These are phyloP conservation scores for Graphilbum ipis-grandicollis DNA, from an alignment of 2,329 filamentous ascomycete genomes.

Conservation along the genomic window DNA sequence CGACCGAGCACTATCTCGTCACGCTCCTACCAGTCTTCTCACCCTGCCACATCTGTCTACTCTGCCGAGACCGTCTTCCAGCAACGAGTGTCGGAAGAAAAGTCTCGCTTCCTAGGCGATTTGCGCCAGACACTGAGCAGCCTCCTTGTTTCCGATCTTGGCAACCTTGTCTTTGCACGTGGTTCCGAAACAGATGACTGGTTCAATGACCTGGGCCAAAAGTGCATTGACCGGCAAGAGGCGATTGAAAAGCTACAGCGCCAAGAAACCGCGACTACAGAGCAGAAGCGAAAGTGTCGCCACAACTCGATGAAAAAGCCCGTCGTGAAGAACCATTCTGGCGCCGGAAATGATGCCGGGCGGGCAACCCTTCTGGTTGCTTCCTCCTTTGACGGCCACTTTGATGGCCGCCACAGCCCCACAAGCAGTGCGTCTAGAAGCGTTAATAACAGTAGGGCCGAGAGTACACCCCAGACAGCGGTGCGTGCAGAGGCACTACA, in stretches of 20 bases:
- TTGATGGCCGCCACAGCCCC: too few species aligned
- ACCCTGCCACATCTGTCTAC: conserved; percentile 49
- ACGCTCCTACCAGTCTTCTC: background rate
- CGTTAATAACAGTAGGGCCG: too few species aligned
- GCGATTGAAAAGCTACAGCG: conserved; percentile 23
- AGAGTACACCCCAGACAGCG: too few species aligned
- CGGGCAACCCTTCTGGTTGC: too few species aligned
- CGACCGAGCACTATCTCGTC: conserved; percentile 6
- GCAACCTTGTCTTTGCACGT: conserved; percentile 66
- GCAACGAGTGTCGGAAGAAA: conserved; percentile 47
- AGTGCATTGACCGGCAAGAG: conserved; percentile 46
- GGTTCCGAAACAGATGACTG: conserved; percentile 89
- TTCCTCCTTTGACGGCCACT: too few species aligned
- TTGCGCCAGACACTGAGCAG: conserved; percentile 68
- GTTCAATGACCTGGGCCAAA: conserved; percentile 53
- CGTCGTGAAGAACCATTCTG: background rate
- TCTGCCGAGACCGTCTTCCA: conserved; percentile 50
- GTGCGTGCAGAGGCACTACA: background rate
- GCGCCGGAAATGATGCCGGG: too few species aligned
- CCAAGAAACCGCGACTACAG: conserved; percentile 15
- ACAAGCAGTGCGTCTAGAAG: too few species aligned
- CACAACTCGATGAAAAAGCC: conserved; percentile 27
- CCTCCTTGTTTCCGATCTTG: conserved; percentile 75
- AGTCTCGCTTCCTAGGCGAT: conserved; percentile 59
- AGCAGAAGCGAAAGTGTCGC: conserved; percentile 13